These are phyloP conservation scores for Casuarina equisetifolia DNA, from an alignment of 306 rosid species.

Conservation along the genomic window DNA sequence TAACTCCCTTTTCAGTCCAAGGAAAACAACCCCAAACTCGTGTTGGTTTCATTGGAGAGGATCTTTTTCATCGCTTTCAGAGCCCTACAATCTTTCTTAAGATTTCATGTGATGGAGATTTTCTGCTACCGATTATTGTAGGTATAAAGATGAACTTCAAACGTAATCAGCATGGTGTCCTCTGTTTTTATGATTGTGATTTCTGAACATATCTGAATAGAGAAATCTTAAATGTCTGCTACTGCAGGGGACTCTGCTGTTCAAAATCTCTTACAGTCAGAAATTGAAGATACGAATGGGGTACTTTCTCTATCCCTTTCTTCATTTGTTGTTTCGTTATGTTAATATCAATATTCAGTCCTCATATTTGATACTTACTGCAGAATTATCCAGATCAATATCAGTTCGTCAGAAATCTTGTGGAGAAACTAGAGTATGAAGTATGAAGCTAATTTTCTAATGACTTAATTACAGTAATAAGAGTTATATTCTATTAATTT, in stretches of 20 bases:
- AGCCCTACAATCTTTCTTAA: conserved; percentile 90
- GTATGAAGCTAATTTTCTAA: conserved; percentile 57
- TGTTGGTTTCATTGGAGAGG: conserved; percentile 40
- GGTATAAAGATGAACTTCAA: conserved; percentile 44
- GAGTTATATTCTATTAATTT: conserved; percentile 12
- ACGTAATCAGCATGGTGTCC: background rate
- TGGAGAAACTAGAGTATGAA: conserved; percentile 70
- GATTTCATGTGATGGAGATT: conserved; percentile 89
- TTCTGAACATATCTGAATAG: conserved; percentile 6
- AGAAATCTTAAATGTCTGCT: conserved; percentile 23
- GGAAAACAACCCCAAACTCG: conserved; percentile 29
- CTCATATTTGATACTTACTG: conserved; percentile 30
- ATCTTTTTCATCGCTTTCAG: conserved; percentile 69
- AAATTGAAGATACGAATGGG: conserved; percentile 54
- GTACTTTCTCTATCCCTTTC: conserved; percentile 37
- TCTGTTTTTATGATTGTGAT: conserved; percentile 19
- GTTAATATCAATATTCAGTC: background rate
- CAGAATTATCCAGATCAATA: conserved; percentile 80
- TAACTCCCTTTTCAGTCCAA: conserved; percentile 39
- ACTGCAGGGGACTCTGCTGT: conserved; percentile 74
- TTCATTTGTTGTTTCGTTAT: background rate
- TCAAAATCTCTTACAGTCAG: conserved; percentile 66
- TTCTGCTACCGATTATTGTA: conserved; percentile 87
- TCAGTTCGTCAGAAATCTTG: conserved; percentile 60
- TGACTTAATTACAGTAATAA: conserved; percentile 18